A percentile compares a stretch with the other conserved stretches of the same genome.
phyloP scores from a whole-genome alignment of 768 basidiomycete species.

The Psilocybe subaeruginosa region DNA sequence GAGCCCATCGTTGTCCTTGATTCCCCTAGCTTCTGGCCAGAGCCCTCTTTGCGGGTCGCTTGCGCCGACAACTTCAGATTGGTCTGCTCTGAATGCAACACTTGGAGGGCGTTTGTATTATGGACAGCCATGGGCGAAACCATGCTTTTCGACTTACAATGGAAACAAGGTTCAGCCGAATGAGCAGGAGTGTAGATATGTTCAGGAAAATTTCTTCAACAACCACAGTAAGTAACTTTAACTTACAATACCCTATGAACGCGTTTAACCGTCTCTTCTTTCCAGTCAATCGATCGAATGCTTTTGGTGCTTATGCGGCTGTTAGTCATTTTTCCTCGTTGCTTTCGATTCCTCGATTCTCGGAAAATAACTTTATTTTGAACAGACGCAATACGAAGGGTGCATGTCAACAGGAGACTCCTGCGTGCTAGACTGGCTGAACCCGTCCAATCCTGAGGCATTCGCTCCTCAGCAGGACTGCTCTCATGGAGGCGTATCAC shows the following conservation, averaged over 20 bases:
- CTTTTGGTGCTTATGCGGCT: constrained; percentile 19
- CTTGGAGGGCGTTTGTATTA: constrained; percentile 21
- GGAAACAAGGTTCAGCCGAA: constrained; percentile 13
- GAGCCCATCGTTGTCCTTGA: not conserved
- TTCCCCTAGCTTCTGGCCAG: not conserved
- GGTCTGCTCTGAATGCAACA: constrained; percentile 18
- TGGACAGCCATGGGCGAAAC: constrained; percentile 23
- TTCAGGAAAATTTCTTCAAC: constrained; percentile 25
- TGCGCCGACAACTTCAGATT: constrained; percentile 1
- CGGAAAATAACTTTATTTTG: not conserved
- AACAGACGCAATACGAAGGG: constrained; percentile 54
- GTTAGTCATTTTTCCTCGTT: not conserved
- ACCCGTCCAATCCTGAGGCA: constrained; percentile 30
- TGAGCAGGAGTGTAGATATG: constrained; percentile 13
- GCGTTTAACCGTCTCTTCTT: not conserved
- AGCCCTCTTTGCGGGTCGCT: constrained; percentile 5
- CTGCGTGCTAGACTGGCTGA: constrained; percentile 48
- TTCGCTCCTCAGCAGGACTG: constrained; percentile 36
- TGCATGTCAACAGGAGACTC: constrained; percentile 49
- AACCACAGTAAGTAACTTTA: constrained; percentile 16
- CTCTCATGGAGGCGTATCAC: constrained; percentile 40
- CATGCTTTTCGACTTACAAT: constrained; percentile 23
- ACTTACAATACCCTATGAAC: not conserved
- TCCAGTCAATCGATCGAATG: constrained; percentile 18
- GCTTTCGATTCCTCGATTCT: not conserved